Base-by-base conservation (phyloP, 2,329 filamentous ascomycete genomes). In the Saccharata proteae region DNA sequence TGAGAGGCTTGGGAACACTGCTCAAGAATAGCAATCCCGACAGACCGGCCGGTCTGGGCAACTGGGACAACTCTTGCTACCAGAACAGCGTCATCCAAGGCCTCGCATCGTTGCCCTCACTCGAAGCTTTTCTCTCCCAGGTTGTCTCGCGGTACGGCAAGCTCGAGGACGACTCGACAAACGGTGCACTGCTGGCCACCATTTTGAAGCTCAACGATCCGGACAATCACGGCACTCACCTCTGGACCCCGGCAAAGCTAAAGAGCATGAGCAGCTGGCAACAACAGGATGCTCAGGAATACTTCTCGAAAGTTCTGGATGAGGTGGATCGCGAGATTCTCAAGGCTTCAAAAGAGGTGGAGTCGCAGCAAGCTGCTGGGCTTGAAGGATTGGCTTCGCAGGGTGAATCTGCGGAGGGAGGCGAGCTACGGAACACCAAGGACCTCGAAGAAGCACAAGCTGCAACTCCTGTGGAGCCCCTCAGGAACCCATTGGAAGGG, bases 211-310 rank as follows among this genome's bases (percentile, higher is more conserved):
- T 94, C 21, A 82, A 80, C 44, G 68, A 79, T 46, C 58, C 69
- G 0, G 59, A 66, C 6, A 82, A 85, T 45, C 77, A 82, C 38
- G 83, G 83, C 6, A 69, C 67, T 45, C 78, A 77, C 13, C 63
- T 94, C 10, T 93, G 83, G 83, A 85, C 85, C 5, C 81, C 83
- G 0, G 62, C 70, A 1, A 73, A 79, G 33, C 62, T 94, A 26
- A 93, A 93, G 56, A 86, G 77, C 7, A 92, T 96, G 78, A 88
- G 79, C 54, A 93, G 82, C 17, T 93, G 81, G 73, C 81, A 92
- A 43, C 90, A 96, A 51, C 90, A 98, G 56, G 90, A 98, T 57
- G 90, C 90, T 4, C 90, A 96, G 51, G 90, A 98, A 54, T 98
- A 96, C 54, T 94, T 82, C 46, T 88, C 84, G 11, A 92, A 88